These are phyloP conservation scores for Fraxinus quadrangulata DNA, from an alignment of 257 asterid species.

Conservation along the genomic window DNA sequence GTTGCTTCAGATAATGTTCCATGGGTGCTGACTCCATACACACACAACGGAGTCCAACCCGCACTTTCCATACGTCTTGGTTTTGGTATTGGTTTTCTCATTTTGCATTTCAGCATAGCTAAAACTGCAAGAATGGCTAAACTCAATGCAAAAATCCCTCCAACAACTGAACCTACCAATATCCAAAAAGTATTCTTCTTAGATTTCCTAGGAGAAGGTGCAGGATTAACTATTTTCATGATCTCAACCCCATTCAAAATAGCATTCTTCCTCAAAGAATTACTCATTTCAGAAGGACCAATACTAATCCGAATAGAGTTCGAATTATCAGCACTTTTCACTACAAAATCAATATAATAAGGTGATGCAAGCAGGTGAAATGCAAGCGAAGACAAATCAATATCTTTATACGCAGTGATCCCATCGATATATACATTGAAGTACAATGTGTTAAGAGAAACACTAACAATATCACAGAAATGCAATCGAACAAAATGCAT, in stretches of 20 bases:
- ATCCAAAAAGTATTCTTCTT: not conserved
- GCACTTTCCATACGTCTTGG: not conserved
- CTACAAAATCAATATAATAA: not conserved
- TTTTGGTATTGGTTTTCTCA: not conserved
- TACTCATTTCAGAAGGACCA: conserved; percentile 19
- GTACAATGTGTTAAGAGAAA: conserved; percentile 23
- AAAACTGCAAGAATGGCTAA: not conserved
- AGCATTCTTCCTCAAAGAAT: conserved; percentile 17
- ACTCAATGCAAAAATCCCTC: not conserved
- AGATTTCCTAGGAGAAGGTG: not conserved
- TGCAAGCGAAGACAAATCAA: not conserved
- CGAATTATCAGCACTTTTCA: conserved; percentile 4
- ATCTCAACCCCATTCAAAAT: conserved; percentile 18
- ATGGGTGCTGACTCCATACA: not conserved
- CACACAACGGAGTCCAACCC: conserved; percentile 14
- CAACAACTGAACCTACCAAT: conserved; percentile 13
- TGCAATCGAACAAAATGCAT: conserved; percentile 39
- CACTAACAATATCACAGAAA: conserved; percentile 43
- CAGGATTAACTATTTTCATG: conserved; percentile 3
- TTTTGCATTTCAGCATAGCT: not conserved
- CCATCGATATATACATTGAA: conserved; percentile 39
- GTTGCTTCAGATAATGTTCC: conserved; percentile 11
- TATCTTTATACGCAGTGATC: not conserved
- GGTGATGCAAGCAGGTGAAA: not conserved
- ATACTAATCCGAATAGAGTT: conserved; percentile 1